A percentile compares a stretch with the other conserved stretches of the same genome.
These are phyloP conservation scores for Croton setiger DNA, from an alignment of 441 rosid species.

Conservation along the genomic window DNA sequence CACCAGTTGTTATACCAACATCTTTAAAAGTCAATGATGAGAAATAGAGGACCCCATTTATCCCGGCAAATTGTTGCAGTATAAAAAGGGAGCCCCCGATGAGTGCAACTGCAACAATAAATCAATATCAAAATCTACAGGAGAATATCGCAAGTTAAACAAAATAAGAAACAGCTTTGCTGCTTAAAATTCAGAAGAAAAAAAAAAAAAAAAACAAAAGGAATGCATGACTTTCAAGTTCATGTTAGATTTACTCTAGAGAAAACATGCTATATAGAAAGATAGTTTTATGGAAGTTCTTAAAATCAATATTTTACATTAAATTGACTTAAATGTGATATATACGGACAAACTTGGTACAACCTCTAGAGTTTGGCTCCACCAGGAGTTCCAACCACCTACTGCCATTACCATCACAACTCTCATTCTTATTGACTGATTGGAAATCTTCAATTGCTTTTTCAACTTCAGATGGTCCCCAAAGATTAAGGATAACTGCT, in stretches of 20 bases:
- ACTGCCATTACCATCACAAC: slow-evolving; percentile 47
- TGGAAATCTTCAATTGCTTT: slow-evolving; percentile 57
- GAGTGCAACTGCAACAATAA: slow-evolving; percentile 54
- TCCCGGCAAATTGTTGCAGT: slow-evolving; percentile 83
- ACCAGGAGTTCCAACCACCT: slow-evolving; percentile 67
- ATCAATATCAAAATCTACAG: slow-evolving; percentile 9
- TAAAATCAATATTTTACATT: not conserved
- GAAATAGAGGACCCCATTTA: slow-evolving; percentile 81
- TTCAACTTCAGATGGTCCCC: slow-evolving; percentile 66
- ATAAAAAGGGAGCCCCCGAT: slow-evolving; percentile 64
- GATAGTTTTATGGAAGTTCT: not conserved
- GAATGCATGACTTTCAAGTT: not conserved
- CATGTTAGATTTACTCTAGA: not conserved
- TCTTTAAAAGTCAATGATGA: slow-evolving; percentile 71
- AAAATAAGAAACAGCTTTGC: not conserved
- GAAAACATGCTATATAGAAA: not conserved
- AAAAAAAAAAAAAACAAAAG: not conserved
- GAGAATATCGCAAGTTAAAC: not conserved
- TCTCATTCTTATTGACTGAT: slow-evolving; percentile 48
- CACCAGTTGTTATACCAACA: slow-evolving; percentile 58
- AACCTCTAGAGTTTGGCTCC: slow-evolving; percentile 85
- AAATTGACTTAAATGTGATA: slow-evolving; percentile 17
- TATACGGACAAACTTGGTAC: slow-evolving; percentile 46
- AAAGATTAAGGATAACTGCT: slow-evolving; percentile 46
- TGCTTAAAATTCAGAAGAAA: not conserved